phyloP scores from a whole-genome alignment of 2,329 filamentous ascomycete genomes.

The Thermochaetoides dissita region DNA sequence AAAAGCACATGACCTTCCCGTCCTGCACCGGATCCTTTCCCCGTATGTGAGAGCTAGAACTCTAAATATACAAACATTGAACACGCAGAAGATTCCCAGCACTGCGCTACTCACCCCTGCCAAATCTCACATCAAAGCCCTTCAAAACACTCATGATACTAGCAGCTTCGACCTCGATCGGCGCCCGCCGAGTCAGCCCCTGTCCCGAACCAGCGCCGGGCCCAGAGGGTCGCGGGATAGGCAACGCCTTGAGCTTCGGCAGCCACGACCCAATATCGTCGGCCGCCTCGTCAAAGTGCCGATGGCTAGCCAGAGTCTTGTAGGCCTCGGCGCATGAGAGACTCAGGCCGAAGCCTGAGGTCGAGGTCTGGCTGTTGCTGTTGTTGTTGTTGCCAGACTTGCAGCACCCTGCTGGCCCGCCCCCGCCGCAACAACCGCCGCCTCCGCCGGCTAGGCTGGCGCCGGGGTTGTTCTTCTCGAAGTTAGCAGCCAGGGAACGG shows the following conservation, averaged over 20 bases:
- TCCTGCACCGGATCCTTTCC: slow-evolving; percentile 11
- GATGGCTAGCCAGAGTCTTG: slow-evolving; percentile 63
- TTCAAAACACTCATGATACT: slow-evolving; percentile 78
- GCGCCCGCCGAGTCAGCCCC: slow-evolving; percentile 25
- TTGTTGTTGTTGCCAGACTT: slow-evolving; percentile 26
- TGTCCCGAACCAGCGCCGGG: slow-evolving; percentile 6
- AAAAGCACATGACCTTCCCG: slow-evolving; percentile 13
- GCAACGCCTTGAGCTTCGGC: slow-evolving; percentile 53
- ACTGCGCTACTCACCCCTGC: slow-evolving; percentile 22
- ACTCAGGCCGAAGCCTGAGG: slow-evolving; percentile 34
- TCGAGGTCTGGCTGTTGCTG: background rate
- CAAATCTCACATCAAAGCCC: slow-evolving; percentile 66
- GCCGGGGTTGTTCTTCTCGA: slow-evolving; percentile 25
- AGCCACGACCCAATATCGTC: slow-evolving; percentile 66
- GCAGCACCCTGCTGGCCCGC: slow-evolving; percentile 49
- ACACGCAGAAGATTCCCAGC: too few species aligned
- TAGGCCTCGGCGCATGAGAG: slow-evolving; percentile 66
- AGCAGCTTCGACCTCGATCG: slow-evolving; percentile 67
- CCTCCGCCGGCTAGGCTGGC: slow-evolving; percentile 1
- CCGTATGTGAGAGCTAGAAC: background rate
- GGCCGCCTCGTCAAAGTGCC: slow-evolving; percentile 58
- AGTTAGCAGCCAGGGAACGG: slow-evolving; percentile 59
- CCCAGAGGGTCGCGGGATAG: slow-evolving; percentile 19
- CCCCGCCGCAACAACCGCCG: slow-evolving; percentile 51
- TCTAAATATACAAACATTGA: too few species aligned